These are phyloP conservation scores for Ramaria rubella DNA, from an alignment of 768 basidiomycete species.

Conservation along the genomic window DNA sequence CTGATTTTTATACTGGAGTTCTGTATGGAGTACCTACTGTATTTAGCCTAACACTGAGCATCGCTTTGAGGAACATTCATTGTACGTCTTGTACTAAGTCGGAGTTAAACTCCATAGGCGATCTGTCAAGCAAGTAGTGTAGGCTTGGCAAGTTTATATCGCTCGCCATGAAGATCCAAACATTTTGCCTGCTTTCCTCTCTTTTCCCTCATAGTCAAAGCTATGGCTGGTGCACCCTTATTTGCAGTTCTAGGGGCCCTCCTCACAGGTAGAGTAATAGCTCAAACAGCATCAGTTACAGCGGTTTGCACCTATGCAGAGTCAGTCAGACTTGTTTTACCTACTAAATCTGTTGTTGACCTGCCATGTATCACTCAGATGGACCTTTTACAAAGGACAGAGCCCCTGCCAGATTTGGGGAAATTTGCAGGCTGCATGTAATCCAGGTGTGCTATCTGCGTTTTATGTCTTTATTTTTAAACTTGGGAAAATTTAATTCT, in stretches of 20 bases:
- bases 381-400: constrained; percentile 2
- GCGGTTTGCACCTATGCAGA: neutral
- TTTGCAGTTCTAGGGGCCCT: neutral
- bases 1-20: constrained; percentile 7
- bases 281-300: neutral
- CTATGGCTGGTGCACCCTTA: neutral
- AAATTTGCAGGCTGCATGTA: neutral
- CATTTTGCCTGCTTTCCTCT: neutral
- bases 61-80: too few species aligned
- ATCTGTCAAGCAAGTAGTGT: too few species aligned
- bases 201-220: neutral
- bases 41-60: too few species aligned
- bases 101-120: neutral
- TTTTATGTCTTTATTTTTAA: neutral
- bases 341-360: neutral
- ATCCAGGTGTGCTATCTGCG: neutral
- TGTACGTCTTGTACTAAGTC: neutral
- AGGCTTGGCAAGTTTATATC: too few species aligned
- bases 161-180: too few species aligned
- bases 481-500: neutral
- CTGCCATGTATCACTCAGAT: neutral
- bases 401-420: neutral
- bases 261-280: neutral
- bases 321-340: neutral
- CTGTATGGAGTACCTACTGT: too few species aligned